Conservation (phyloP, 139 green algal species). For the Volvox reticuliferus region DNA sequence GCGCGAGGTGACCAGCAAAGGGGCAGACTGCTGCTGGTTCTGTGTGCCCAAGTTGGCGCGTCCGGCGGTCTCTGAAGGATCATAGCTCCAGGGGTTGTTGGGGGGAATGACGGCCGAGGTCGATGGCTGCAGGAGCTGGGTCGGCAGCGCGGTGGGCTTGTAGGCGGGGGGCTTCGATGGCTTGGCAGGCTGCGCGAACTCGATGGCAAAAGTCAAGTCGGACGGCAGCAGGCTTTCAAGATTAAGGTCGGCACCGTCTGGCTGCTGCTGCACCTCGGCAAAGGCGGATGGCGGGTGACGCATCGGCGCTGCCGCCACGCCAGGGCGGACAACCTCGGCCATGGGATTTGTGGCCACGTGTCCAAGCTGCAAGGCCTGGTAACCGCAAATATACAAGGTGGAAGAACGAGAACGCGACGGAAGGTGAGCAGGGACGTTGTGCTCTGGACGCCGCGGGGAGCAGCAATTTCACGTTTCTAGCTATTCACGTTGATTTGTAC, state of each 20-base stretch:
- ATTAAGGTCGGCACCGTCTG: background rate
- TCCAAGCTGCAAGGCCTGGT: background rate
- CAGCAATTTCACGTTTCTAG: too few species aligned
- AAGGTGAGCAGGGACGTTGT: background rate
- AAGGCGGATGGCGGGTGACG: constrained; percentile 33
- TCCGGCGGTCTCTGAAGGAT: background rate
- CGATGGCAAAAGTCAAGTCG: constrained; percentile 45
- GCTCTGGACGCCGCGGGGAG: too few species aligned
- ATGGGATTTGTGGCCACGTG: background rate
- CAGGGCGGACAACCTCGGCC: constrained; percentile 10
- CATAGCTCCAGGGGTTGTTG: constrained; percentile 42
- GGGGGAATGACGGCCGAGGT: constrained; percentile 31
- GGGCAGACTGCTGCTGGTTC: background rate
- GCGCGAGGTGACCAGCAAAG: background rate
- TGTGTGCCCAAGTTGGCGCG: background rate
- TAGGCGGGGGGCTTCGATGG: constrained; percentile 31
- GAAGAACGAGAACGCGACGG: background rate
- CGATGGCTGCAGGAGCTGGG: constrained; percentile 39
- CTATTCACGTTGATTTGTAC: too few species aligned
- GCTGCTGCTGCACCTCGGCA: constrained; percentile 32
- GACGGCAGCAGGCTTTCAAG: constrained; percentile 37
- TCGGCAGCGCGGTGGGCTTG: constrained; percentile 44
- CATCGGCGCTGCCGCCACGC: background rate
- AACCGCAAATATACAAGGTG: background rate
- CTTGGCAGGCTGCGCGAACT: constrained; percentile 11